A percentile compares a stretch with the other conserved stretches of the same genome.
Conservation (phyloP, 352 stramenopile species). For the Peronospora farinosa region DNA sequence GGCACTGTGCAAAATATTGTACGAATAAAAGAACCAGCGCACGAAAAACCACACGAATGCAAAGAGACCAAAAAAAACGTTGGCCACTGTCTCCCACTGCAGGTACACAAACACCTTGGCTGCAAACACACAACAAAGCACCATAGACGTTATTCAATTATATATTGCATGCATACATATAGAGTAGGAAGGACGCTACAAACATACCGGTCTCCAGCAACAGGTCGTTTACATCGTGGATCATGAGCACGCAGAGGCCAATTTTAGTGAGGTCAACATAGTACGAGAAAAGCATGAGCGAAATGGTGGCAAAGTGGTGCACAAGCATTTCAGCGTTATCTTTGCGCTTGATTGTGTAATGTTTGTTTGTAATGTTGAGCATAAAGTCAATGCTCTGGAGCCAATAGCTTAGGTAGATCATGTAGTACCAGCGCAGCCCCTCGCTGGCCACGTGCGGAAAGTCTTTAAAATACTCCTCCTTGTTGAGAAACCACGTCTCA, state of each 20-base stretch:
- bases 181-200: not conserved
- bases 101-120: conserved; percentile 79
- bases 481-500: conserved; percentile 73
- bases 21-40: conserved; percentile 63
- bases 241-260: conserved; percentile 74
- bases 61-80: conserved; percentile 65
- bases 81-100: conserved; percentile 56
- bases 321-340: conserved; percentile 79
- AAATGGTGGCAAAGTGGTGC: conserved; percentile 71
- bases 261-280: conserved; percentile 61
- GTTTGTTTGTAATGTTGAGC: conserved; percentile 73
- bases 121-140: conserved; percentile 12
- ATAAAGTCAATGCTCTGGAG: conserved; percentile 81
- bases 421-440: conserved; percentile 74
- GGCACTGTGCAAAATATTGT: conserved; percentile 66
- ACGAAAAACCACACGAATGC: conserved; percentile 68
- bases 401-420: conserved; percentile 81
- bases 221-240: conserved; percentile 77
- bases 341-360: conserved; percentile 80
- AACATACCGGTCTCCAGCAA: conserved; percentile 39
- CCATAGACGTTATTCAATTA: conserved; percentile 3
- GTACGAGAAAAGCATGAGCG: conserved; percentile 77
- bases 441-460: conserved; percentile 49
- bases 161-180: not conserved
- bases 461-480: conserved; percentile 53